Percentiles rank a stretch among this genome's conserved stretches.
These are phyloP conservation scores for Calonectria hawksworthii DNA, from an alignment of 2,329 filamentous ascomycete species.

Conservation along the genomic window DNA sequence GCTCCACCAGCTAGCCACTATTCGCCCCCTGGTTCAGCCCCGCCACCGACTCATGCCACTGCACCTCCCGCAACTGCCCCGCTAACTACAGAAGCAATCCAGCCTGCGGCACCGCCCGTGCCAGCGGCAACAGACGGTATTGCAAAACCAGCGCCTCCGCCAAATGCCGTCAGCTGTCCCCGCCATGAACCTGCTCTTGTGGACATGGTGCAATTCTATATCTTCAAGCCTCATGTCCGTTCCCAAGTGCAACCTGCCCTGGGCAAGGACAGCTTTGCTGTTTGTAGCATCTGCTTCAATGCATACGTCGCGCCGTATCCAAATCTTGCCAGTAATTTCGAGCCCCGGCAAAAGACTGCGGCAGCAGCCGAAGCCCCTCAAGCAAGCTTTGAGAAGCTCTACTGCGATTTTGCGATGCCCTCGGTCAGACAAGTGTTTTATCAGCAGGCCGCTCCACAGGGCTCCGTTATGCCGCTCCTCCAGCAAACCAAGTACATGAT, in stretches of 20 bases:
- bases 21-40: background rate
- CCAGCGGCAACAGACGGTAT: background rate
- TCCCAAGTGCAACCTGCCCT: slow-evolving; percentile 5
- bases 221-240: slow-evolving; percentile 3
- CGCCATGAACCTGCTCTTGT: background rate
- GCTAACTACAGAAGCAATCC: background rate
- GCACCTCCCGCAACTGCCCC: background rate
- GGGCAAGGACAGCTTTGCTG: background rate
- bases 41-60: background rate
- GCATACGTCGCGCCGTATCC: background rate
- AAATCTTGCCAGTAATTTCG: background rate
- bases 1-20: background rate
- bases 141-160: background rate
- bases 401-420: slow-evolving; percentile 6
- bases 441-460: background rate
- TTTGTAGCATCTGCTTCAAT: background rate
- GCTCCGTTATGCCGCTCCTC: background rate
- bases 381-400: background rate
- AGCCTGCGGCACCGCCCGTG: background rate
- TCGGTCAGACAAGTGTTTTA: background rate
- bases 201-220: slow-evolving; percentile 7
- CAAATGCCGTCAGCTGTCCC: background rate
- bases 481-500: background rate
- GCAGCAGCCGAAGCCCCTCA: background rate
- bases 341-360: background rate